These are phyloP conservation scores for Gossypium aridum DNA, from an alignment of 441 rosid species.

Conservation along the genomic window DNA sequence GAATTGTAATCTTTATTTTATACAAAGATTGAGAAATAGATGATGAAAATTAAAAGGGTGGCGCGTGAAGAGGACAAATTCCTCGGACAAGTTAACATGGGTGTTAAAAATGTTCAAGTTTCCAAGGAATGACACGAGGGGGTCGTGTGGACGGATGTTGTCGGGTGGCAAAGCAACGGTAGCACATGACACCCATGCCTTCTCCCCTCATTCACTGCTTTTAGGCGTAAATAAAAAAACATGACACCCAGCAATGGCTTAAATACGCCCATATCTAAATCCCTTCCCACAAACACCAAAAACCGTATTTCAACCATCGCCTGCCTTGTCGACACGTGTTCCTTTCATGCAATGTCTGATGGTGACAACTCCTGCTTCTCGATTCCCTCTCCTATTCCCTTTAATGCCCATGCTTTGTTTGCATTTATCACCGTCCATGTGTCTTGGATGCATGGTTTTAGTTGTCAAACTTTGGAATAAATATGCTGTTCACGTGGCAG, in stretches of 20 bases:
- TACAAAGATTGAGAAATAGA: too few relatives aligned
- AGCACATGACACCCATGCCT: conserved; percentile 37
- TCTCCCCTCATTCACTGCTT: neutral
- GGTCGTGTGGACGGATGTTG: conserved; percentile 24
- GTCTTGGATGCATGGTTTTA: neutral
- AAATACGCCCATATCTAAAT: neutral
- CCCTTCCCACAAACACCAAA: neutral
- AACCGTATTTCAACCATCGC: neutral
- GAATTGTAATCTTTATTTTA: too few relatives aligned
- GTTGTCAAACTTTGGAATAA: neutral
- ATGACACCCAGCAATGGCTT: conserved; percentile 8
- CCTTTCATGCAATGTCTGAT: conserved; percentile 21
- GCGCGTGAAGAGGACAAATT: conserved; percentile 13
- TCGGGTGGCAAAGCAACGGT: conserved; percentile 19
- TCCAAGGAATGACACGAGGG: conserved; percentile 21
- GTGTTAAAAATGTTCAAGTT: neutral
- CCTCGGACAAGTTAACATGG: conserved; percentile 9
- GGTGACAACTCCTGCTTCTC: conserved; percentile 20
- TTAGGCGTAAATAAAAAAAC: neutral
- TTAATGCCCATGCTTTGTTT: neutral
- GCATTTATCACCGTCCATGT: neutral
- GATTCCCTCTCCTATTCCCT: neutral
- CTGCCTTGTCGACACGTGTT: conserved; percentile 18
- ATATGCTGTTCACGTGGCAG: neutral
- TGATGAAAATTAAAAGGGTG: too few relatives aligned